These are phyloP conservation scores for Paralagenidium karlingii DNA, from an alignment of 352 stramenopile species.

Conservation along the genomic window DNA sequence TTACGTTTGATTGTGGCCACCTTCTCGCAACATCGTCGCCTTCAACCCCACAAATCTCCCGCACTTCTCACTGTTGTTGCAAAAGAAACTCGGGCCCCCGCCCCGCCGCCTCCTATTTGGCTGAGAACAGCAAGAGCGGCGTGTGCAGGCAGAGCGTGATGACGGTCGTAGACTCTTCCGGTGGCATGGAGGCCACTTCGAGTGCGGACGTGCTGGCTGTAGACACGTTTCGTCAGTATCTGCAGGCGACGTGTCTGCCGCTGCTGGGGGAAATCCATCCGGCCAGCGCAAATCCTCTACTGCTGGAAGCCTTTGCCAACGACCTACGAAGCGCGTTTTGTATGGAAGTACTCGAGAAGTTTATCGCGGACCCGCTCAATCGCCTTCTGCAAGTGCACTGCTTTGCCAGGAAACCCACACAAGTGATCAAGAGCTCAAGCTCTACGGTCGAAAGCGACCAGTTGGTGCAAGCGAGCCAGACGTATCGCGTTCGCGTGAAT, in stretches of 20 bases:
- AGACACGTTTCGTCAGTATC: constrained; percentile 33
- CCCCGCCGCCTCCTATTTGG: too few species aligned
- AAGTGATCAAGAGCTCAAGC: constrained; percentile 11
- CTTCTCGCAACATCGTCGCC: constrained; percentile 1
- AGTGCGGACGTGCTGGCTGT: constrained; percentile 32
- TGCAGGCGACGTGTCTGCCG: constrained; percentile 50
- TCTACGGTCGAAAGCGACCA: constrained; percentile 7
- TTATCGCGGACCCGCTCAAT: constrained; percentile 37
- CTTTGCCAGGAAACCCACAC: constrained; percentile 9
- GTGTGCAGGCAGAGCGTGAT: neutral
- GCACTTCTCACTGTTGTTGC: neutral
- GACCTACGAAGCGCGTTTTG: constrained; percentile 21
- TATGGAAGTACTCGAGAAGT: constrained; percentile 48
- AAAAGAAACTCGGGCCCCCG: neutral
- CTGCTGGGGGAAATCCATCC: constrained; percentile 40
- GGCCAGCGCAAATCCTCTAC: constrained; percentile 13
- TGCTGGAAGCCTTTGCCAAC: constrained; percentile 14
- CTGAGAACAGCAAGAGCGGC: neutral
- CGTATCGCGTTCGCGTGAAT: constrained; percentile 49
- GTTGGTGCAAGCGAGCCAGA: too few species aligned
- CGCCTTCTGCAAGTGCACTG: constrained; percentile 71
- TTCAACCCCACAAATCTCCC: too few species aligned
- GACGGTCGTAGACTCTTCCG: neutral
- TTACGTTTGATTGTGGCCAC: neutral
- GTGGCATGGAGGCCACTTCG: too few species aligned